Evolutionary conservation across 2,329 filamentous ascomycete genomes (phyloP).

Genomic region (Beauveria bassiana): DNA sequence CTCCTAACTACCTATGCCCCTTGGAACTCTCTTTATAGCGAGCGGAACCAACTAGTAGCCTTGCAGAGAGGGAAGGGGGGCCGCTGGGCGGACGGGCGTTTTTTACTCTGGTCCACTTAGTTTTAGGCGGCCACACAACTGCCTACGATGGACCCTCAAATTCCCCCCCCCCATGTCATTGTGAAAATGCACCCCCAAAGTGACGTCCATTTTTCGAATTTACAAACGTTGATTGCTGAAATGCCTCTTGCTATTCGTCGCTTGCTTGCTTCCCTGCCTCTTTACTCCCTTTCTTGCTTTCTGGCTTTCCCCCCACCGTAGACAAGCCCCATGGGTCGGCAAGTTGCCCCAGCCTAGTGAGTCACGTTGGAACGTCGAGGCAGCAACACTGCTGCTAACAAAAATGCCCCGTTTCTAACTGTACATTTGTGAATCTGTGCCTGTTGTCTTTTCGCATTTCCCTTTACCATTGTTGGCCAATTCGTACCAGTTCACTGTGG

Average conservation of each 20-base stretch:
- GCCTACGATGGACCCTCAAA: background rate
- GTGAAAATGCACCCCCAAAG: too few relatives aligned
- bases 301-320: background rate
- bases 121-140: background rate
- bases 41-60: background rate
- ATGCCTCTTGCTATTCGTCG: background rate
- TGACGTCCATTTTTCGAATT: background rate
- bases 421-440: background rate
- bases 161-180: background rate
- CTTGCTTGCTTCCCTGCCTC: too few relatives aligned
- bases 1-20: too few relatives aligned
- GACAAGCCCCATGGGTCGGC: too few relatives aligned
- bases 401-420: background rate
- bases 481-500: background rate
- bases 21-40: too few relatives aligned
- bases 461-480: slow-evolving; percentile 3
- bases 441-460: background rate
- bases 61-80: background rate
- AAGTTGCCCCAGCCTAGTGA: background rate
- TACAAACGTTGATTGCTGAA: background rate
- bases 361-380: background rate
- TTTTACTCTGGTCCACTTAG: background rate
- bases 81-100: background rate
- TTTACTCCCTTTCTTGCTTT: background rate
- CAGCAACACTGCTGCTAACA: background rate